phyloP scores from a whole-genome alignment of 2,329 filamentous ascomycete species.

The Fusarium xylarioides region DNA sequence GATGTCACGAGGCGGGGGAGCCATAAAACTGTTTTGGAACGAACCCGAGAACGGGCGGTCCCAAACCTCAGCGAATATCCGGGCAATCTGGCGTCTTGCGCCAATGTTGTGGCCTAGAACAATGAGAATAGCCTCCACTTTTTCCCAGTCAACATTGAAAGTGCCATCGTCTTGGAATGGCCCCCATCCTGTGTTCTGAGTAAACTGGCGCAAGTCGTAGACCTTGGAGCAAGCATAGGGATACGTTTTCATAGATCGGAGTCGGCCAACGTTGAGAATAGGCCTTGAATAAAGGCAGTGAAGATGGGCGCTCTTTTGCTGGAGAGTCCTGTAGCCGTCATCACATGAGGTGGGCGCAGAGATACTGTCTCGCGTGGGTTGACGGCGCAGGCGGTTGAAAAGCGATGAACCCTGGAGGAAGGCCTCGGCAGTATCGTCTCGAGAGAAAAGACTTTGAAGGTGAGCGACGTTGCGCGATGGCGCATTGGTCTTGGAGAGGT shows the following conservation, averaged over 20 bases:
- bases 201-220: slow-evolving; percentile 78
- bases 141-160: slow-evolving; percentile 78
- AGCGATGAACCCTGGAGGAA: slow-evolving; percentile 73
- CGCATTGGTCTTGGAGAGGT: slow-evolving; percentile 49
- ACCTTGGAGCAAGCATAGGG: slow-evolving; percentile 74
- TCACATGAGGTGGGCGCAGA: slow-evolving; percentile 9
- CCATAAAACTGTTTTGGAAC: slow-evolving; percentile 60
- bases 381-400: slow-evolving; percentile 62
- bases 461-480: slow-evolving; percentile 59
- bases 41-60: slow-evolving; percentile 64
- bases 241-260: slow-evolving; percentile 54
- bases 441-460: slow-evolving; percentile 56
- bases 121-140: slow-evolving; percentile 78
- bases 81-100: slow-evolving; percentile 55
- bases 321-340: slow-evolving; percentile 41
- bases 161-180: slow-evolving; percentile 74
- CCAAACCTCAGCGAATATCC: slow-evolving; percentile 63
- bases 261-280: slow-evolving; percentile 52
- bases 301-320: slow-evolving; percentile 75
- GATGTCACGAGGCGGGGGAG: slow-evolving; percentile 47
- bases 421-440: slow-evolving; percentile 61
- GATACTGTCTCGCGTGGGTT: slow-evolving; percentile 45
- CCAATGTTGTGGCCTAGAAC: slow-evolving; percentile 71
- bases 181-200: slow-evolving; percentile 69
- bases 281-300: slow-evolving; percentile 76